Base-by-base conservation (phyloP, 495 filamentous ascomycete species). In the Bombardia bombarda region DNA sequence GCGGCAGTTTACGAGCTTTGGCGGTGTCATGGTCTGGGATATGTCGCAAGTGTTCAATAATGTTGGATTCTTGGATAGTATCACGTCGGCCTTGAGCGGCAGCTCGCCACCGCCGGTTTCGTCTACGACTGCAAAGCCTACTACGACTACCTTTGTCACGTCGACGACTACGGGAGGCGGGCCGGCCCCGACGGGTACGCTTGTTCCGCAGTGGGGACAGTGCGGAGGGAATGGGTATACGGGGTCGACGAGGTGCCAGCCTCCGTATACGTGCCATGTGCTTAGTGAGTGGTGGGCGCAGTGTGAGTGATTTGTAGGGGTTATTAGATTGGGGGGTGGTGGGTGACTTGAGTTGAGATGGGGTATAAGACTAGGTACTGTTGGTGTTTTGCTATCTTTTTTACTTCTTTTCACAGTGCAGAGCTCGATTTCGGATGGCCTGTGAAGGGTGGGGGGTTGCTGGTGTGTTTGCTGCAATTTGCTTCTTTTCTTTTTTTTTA, bases 21-120 rank as follows among this genome's bases (percentile, higher is more conserved):
- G 82, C 7, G 82, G 82, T 18, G 70, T 83, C 3, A 84, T 85
- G 82, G 65, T 82, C 52, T 86, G 82, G 83, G 83, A 86, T 67
- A 73, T 73, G 49, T 74, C 62, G 10, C 77, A 82, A 62, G 77
- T 74, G 1, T 77, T 74, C 51, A 60, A 55, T 24, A 85, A 85
- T 54, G 6, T 48, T 7, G 79, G 79, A 6, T 81, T 80, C 52
- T 56, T 84, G 47, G 58, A 62, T 22, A 53, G 51, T 23, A 58
- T 79, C 17, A 54, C 41, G 38, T 33, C 48, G 13, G 45, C 53
- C 2, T 45, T 70, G 37, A 51, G 52, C 12, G 42, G 36, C 8
- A 33, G 13, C 10, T 22, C 20, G 9, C 25, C n/a, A 12, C 23
- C 34, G 1, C 39, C 43, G 14, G 30, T 43, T 1, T 45, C 50